Percentiles rank a stretch among this genome's conserved stretches.
Evolutionary conservation across 176 grass and related monocot genomes (phyloP).

Genomic region (Thinopyrum elongatum): DNA sequence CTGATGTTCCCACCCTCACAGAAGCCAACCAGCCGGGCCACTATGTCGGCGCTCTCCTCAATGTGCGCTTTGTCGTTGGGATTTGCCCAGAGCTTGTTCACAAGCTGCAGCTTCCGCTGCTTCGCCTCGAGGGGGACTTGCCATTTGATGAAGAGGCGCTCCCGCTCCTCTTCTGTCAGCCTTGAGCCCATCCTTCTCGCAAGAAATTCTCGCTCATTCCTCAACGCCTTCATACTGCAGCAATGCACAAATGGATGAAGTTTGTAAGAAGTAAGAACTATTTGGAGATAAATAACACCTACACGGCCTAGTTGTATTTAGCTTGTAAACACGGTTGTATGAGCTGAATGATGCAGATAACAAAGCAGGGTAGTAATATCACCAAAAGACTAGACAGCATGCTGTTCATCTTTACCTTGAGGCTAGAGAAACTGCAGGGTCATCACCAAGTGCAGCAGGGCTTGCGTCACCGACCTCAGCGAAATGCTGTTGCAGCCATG

Average conservation of each 20-base stretch:
- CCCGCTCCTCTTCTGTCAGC: conserved; percentile 64
- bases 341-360: not conserved
- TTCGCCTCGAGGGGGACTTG: conserved; percentile 71
- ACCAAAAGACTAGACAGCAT: not conserved
- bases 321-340: not conserved
- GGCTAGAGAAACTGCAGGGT: conserved; percentile 59
- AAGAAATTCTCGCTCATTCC: conserved; percentile 81
- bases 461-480: conserved; percentile 63
- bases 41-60: conserved; percentile 75
- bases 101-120: conserved; percentile 80
- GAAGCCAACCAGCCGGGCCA: conserved; percentile 89
- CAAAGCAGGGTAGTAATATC: not conserved
- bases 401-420: conserved; percentile 47
- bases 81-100: conserved; percentile 79
- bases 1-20: conserved; percentile 82
- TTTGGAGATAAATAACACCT: not conserved
- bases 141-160: conserved; percentile 78
- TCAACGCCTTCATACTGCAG: conserved; percentile 65
- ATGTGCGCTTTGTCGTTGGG: conserved; percentile 58
- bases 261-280: not conserved
- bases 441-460: conserved; percentile 54
- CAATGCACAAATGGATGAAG: conserved; percentile 6
- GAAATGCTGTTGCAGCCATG: conserved; percentile 88
- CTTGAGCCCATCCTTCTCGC: conserved; percentile 69
- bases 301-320: not conserved